Evolutionary conservation across 75 land plant genomes (phyloP).

Genomic region (Isoetes taiwanensis): DNA sequence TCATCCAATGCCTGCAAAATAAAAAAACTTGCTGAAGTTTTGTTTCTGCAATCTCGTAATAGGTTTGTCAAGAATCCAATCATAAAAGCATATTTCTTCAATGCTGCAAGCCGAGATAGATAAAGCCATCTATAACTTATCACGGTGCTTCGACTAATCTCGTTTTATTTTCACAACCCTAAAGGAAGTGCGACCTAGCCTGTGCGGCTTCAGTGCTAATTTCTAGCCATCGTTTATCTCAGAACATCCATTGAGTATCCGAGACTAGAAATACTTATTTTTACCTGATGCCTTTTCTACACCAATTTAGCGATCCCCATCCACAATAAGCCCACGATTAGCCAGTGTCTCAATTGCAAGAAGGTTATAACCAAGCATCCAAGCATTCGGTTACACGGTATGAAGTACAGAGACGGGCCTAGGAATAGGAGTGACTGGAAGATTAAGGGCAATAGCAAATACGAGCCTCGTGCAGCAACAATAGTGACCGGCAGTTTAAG

Average conservation of each 20-base stretch:
- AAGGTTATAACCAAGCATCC: conserved; percentile 93
- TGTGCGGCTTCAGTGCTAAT: conserved; percentile 80
- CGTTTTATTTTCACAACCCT: conserved; percentile 97
- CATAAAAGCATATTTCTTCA: conserved; percentile 97
- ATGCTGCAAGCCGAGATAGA: conserved; percentile 95
- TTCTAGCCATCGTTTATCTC: conserved; percentile 62
- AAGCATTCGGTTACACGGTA: too few species aligned
- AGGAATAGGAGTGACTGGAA: too few species aligned
- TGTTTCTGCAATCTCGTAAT: background rate
- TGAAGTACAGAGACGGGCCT: too few species aligned
- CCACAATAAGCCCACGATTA: conserved; percentile 73
- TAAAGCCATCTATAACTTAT: conserved; percentile 87
- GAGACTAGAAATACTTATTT: background rate
- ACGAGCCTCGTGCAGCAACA: too few species aligned
- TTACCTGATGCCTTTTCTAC: conserved; percentile 97
- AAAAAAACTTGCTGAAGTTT: background rate
- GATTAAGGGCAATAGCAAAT: too few species aligned
- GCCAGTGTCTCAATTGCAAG: conserved; percentile 91
- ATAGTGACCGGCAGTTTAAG: too few species aligned
- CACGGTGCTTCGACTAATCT: conserved; percentile 85
- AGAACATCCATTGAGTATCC: background rate
- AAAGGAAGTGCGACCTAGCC: conserved; percentile 84
- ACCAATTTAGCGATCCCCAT: conserved; percentile 92
- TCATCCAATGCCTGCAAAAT: conserved; percentile 67
- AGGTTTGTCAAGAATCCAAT: conserved; percentile 3